Conservation (phyloP, 306 rosid genomes). For the Rosa lucieae region DNA sequence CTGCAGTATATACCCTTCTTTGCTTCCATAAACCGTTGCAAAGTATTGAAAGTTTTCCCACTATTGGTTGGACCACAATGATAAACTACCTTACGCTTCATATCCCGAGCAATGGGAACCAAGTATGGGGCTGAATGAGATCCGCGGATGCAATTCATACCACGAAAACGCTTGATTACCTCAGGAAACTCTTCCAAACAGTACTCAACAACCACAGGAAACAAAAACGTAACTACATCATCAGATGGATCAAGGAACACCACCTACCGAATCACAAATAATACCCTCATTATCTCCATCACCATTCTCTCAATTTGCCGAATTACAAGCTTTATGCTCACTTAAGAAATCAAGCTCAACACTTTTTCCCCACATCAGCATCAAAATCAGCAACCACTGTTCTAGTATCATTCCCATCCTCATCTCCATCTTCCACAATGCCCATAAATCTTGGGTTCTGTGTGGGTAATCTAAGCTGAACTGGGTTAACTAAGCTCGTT, state of each 20-base stretch:
- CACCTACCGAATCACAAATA: neutral
- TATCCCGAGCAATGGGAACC: neutral
- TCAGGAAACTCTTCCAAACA: slow-evolving; percentile 69
- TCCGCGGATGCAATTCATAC: slow-evolving; percentile 59
- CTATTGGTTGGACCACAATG: slow-evolving; percentile 96
- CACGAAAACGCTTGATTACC: slow-evolving; percentile 69
- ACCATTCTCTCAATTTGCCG: no score
- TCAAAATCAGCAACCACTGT: no score
- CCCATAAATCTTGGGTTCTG: no score
- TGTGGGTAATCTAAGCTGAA: no score
- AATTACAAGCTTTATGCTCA: no score
- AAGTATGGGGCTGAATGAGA: no score
- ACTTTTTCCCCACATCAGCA: no score
- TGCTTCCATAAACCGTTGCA: slow-evolving; percentile 84
- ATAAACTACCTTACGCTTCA: slow-evolving; percentile 82
- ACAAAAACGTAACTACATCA: slow-evolving; percentile 71
- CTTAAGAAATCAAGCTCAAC: no score
- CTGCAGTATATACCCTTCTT: slow-evolving; percentile 74
- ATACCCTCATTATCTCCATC: no score
- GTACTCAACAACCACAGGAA: slow-evolving; percentile 77
- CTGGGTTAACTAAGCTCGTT: no score
- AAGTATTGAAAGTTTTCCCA: slow-evolving; percentile 81
- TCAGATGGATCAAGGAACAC: slow-evolving; percentile 50
- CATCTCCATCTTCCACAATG: no score
- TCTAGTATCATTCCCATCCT: no score